Conservation (phyloP, 2,329 filamentous ascomycete species). For the Cadophora sp. region DNA sequence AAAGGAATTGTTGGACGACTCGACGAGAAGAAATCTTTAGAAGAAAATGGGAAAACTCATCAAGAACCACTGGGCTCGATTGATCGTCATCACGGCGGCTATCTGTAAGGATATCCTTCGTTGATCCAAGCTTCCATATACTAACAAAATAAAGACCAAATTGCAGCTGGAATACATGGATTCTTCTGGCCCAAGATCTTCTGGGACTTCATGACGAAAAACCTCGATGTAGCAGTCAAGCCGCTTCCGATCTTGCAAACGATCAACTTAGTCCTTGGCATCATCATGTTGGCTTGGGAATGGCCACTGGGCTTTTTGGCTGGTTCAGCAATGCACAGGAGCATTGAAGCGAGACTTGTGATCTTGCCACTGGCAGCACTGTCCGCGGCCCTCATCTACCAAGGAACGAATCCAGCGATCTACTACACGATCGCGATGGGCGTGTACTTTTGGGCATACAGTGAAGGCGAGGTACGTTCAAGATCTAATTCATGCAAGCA, state of each 20-base stretch:
- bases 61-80: constrained; percentile 98
- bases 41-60: constrained; percentile 86
- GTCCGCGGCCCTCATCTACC: constrained; percentile 81
- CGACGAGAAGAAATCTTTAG: constrained; percentile 28
- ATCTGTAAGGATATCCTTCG: constrained; percentile 48
- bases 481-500: not conserved
- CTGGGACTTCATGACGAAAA: constrained; percentile 94
- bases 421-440: constrained; percentile 88
- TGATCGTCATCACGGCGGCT: constrained; percentile 88
- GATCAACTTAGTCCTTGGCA: constrained; percentile 83
- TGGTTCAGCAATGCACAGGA: constrained; percentile 80
- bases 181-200: constrained; percentile 99
- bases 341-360: constrained; percentile 84
- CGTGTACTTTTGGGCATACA: constrained; percentile 97
- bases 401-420: constrained; percentile 87
- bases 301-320: constrained; percentile 85
- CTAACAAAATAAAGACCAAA: constrained; percentile 69
- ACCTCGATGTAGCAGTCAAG: constrained; percentile 84
- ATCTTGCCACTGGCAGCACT: constrained; percentile 81
- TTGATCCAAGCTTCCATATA: constrained; percentile 19
- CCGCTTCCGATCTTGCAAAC: constrained; percentile 89
- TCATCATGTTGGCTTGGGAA: constrained; percentile 84
- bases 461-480: constrained; percentile 86
- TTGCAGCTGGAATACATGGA: constrained; percentile 80
- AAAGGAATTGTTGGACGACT: constrained; percentile 17